A percentile compares a stretch with the other conserved stretches of the same genome.
phyloP scores from a whole-genome alignment of 2,329 filamentous ascomycete species.

The Claviceps sp. region DNA sequence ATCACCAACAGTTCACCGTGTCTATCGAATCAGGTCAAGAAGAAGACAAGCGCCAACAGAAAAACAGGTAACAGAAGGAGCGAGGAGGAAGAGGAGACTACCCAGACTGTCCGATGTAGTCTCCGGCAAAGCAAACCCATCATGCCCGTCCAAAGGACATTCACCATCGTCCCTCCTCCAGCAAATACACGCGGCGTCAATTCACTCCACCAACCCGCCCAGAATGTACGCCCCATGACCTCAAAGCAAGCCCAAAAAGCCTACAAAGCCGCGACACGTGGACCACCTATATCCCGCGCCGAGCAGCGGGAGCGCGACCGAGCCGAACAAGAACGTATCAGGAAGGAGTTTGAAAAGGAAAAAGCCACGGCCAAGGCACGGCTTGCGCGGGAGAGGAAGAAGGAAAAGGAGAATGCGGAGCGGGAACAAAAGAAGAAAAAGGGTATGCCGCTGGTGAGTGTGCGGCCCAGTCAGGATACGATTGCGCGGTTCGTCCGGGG shows the following conservation, averaged over 20 bases:
- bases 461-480: slow-evolving; percentile 43
- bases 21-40: neutral
- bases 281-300: slow-evolving; percentile 25
- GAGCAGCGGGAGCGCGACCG: slow-evolving; percentile 26
- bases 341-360: slow-evolving; percentile 37
- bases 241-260: slow-evolving; percentile 28
- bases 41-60: neutral
- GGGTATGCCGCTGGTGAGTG: slow-evolving; percentile 39
- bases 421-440: slow-evolving; percentile 36
- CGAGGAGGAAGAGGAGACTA: neutral
- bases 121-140: slow-evolving; percentile 9
- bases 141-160: slow-evolving; percentile 30
- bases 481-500: slow-evolving; percentile 39
- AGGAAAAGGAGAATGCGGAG: slow-evolving; percentile 36
- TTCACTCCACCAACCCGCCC: neutral
- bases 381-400: slow-evolving; percentile 39
- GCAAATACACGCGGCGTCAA: slow-evolving; percentile 1
- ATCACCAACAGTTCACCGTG: neutral
- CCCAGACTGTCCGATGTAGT: neutral
- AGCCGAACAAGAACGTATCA: slow-evolving; percentile 41
- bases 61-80: neutral
- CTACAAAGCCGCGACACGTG: slow-evolving; percentile 21
- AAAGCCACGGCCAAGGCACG: slow-evolving; percentile 34
- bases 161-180: slow-evolving; percentile 27
- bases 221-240: slow-evolving; percentile 20